These are phyloP conservation scores for Picea sitchensis DNA, from an alignment of 75 land plant species.

Conservation along the genomic window DNA sequence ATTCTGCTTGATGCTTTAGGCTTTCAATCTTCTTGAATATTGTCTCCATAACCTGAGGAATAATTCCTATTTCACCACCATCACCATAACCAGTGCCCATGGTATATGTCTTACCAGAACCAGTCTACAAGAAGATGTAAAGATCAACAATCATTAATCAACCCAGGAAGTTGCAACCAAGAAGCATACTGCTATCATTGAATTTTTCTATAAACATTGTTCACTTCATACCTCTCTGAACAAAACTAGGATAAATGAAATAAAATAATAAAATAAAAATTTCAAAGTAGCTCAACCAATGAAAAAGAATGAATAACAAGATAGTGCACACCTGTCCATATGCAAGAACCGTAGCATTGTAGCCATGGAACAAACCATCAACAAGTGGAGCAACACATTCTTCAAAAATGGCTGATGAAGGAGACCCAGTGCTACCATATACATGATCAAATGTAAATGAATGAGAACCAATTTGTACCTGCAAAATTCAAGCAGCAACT, in stretches of 20 bases:
- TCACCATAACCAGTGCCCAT: slow-evolving; percentile 80
- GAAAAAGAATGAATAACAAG: neutral
- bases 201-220: neutral
- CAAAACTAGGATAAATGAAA: slow-evolving; percentile 2
- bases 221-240: neutral
- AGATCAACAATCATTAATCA: slow-evolving; percentile 3
- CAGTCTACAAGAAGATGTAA: slow-evolving; percentile 48
- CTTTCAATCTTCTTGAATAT: slow-evolving; percentile 68
- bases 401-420: slow-evolving; percentile 79
- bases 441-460: slow-evolving; percentile 99
- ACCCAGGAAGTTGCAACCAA: neutral
- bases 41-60: slow-evolving; percentile 78
- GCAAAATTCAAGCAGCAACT: slow-evolving; percentile 14
- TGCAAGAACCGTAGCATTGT: slow-evolving; percentile 99
- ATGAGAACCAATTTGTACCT: slow-evolving; percentile 98
- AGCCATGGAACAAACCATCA: slow-evolving; percentile 95
- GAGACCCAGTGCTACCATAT: slow-evolving; percentile 87
- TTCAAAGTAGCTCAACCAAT: neutral
- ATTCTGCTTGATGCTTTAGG: slow-evolving; percentile 56
- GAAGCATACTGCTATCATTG: neutral
- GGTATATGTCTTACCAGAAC: slow-evolving; percentile 93
- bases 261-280: neutral
- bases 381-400: slow-evolving; percentile 95
- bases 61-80: slow-evolving; percentile 61
- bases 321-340: slow-evolving; percentile 84